Evolutionary conservation across 805 yeast species (phyloP), one percentile per base, ranked within the genome.

Genomic region (Pichia californica): DNA sequence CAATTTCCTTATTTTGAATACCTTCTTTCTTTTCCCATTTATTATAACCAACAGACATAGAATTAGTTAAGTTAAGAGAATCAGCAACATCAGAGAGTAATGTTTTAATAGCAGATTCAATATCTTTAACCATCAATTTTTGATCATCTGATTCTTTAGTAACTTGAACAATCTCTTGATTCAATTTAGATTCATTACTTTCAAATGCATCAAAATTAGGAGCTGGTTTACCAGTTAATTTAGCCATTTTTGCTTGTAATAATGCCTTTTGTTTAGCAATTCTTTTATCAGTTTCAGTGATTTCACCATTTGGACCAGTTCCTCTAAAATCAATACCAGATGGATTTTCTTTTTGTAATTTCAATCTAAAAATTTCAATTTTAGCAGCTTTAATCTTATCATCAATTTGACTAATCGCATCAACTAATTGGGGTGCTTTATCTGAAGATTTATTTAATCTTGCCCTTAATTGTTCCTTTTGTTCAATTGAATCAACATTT

Each of bases 221-320:
- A 3, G 71, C 66, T 7, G 76, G 68, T 55, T 80, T 83, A 6
- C 96, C 96, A 0, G 97, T 89, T 55, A 91, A 73, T 4, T 91
- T 87, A 25, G 96, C 95, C 95, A 91, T 88, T 52, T 95, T 76
- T 40, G 89, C 85, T 50, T 81, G 79, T 53, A 93, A 69, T 44
- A 80, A 66, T 32, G 91, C 94, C 57, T 84, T 83, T 33, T 86
- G 81, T 52, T 76, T 81, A 31, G 91, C 93, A 54, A 84, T 83
- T 50, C 84, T 76, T 47, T 84, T 75, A 58, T 89, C 97, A 13
- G 78, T 64, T 21, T 86, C 96, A 3, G 97, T 89, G 8, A 88
- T 76, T 47, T 79, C 78, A 26, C 97, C 97, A 55, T 83, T 79
- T 37, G 88, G 83, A 7, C 97, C 98, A 6, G 93, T 77, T 5